phyloP scores from a whole-genome alignment of 108 stramenopile genomes.

The Conticribra guillardii region DNA sequence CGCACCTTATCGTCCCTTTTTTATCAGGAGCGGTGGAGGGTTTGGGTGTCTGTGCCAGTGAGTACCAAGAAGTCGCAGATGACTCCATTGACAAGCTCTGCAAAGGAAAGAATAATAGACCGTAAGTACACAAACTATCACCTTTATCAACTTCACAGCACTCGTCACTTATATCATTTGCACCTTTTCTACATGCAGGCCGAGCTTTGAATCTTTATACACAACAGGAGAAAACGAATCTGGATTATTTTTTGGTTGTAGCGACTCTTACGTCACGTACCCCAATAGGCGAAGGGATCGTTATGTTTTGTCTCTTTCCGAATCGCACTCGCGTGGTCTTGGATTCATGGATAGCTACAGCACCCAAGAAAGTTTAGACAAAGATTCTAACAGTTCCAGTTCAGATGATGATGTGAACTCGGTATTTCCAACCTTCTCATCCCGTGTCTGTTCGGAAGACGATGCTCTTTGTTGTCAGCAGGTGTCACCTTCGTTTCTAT shows the following conservation, averaged over 20 bases:
- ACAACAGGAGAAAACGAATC: conserved; percentile 56
- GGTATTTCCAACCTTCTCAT: conserved; percentile 3
- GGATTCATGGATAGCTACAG: conserved; percentile 27
- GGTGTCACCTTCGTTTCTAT: conserved; percentile 9
- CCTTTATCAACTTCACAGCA: background rate
- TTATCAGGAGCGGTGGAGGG: conserved; percentile 71
- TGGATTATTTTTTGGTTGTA: conserved; percentile 63
- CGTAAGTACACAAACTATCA: conserved; percentile 33
- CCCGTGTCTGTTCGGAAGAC: conserved; percentile 35
- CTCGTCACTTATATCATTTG: conserved; percentile 2
- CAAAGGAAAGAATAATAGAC: conserved; percentile 51
- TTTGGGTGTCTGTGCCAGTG: conserved; percentile 56
- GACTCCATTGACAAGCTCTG: conserved; percentile 44
- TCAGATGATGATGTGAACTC: conserved; percentile 7
- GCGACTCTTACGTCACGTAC: conserved; percentile 57
- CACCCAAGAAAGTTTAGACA: conserved; percentile 2
- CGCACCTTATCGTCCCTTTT: conserved; percentile 40
- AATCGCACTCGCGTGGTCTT: conserved; percentile 36
- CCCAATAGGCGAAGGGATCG: conserved; percentile 52
- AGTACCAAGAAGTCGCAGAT: conserved; percentile 28
- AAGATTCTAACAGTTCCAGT: conserved; percentile 22
- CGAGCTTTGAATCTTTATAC: conserved; percentile 56
- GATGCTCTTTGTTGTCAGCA: conserved; percentile 27
- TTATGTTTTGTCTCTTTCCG: conserved; percentile 21
- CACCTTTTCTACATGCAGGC: conserved; percentile 34